These are phyloP conservation scores for Warburgia ugandensis DNA, from an alignment of 164 flowering plant genomes.

Conservation along the genomic window DNA sequence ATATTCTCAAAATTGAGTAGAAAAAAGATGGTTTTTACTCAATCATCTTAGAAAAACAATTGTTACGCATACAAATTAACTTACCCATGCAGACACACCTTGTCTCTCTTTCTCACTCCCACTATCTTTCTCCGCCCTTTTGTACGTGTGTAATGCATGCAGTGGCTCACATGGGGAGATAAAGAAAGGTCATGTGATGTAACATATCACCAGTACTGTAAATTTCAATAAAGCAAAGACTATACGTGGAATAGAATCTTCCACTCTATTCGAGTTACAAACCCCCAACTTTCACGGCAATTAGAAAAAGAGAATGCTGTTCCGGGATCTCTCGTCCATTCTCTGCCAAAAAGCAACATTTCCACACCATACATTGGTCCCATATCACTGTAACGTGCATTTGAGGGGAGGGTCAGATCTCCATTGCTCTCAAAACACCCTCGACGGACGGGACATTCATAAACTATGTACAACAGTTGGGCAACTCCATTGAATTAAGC, in stretches of 20 bases:
- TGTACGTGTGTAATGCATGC: background rate
- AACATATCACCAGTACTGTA: slow-evolving; percentile 2
- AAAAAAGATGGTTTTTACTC: background rate
- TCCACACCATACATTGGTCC: no score
- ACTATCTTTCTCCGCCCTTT: background rate
- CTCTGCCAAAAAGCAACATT: no score
- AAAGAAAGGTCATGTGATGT: slow-evolving; percentile 23
- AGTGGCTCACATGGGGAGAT: slow-evolving; percentile 27
- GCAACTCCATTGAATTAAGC: no score
- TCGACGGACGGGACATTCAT: no score
- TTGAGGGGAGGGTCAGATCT: background rate
- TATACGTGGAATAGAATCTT: slow-evolving; percentile 34
- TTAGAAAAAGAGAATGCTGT: no score
- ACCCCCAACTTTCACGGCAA: background rate
- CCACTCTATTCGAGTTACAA: slow-evolving; percentile 9
- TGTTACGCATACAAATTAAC: background rate
- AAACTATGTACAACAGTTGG: no score
- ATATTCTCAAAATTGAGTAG: no score
- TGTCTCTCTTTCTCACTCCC: background rate
- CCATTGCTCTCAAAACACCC: background rate
- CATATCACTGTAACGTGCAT: no score
- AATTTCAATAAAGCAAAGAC: slow-evolving; percentile 3
- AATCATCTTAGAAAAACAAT: background rate
- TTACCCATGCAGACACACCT: background rate
- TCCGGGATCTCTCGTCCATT: no score